phyloP scores from a whole-genome alignment of 2,329 filamentous ascomycete genomes.

The Lojkania enalia region DNA sequence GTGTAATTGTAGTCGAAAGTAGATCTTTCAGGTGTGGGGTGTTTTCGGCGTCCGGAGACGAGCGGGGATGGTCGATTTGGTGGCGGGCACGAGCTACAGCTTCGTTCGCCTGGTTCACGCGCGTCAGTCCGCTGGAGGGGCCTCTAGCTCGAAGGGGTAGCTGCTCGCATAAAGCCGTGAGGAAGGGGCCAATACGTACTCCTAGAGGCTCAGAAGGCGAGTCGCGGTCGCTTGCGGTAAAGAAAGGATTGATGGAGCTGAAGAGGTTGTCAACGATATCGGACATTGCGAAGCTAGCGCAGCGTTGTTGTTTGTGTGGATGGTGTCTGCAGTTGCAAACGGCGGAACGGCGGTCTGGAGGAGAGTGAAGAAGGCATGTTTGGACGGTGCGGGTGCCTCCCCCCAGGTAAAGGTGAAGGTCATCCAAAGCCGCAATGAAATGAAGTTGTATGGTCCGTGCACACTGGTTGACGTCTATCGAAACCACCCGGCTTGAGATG shows the following conservation, averaged over 20 bases:
- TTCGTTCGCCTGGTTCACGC: background rate
- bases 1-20: background rate
- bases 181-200: too few relatives aligned
- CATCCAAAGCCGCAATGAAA: too few relatives aligned
- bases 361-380: conserved; percentile 1
- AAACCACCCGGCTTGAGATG: too few relatives aligned
- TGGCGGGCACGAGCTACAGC: background rate
- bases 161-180: too few relatives aligned
- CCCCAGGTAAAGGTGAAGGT: conserved; percentile 2
- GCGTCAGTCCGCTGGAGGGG: background rate
- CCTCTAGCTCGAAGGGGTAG: too few relatives aligned
- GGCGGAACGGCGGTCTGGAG: background rate
- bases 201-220: background rate
- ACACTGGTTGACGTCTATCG: too few relatives aligned
- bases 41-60: background rate
- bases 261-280: background rate
- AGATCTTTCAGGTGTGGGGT: background rate
- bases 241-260: background rate
- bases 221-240: background rate
- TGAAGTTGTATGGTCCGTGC: too few relatives aligned
- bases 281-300: conserved; percentile 6
- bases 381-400: background rate
- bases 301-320: background rate
- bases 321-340: background rate
- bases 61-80: background rate